Evolutionary conservation across 2,329 filamentous ascomycete species (phyloP).

Genomic region (Ascochyta lentis): DNA sequence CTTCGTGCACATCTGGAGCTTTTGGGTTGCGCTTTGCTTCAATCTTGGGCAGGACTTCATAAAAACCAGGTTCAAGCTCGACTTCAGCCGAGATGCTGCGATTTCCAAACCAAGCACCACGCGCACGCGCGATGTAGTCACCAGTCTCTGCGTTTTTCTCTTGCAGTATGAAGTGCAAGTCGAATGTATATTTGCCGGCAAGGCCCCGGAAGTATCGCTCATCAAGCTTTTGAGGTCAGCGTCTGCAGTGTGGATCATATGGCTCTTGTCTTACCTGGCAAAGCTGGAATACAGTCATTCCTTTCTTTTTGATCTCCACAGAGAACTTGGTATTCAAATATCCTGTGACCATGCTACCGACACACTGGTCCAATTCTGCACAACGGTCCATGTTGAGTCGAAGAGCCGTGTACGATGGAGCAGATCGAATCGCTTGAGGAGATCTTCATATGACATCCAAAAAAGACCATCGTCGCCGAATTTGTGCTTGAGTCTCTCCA

Average conservation of each 20-base stretch:
- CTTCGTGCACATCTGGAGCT: conserved; percentile 65
- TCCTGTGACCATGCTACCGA: conserved; percentile 65
- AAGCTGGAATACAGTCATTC: conserved; percentile 64
- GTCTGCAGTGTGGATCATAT: conserved; percentile 22
- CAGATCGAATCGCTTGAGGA: conserved; percentile 62
- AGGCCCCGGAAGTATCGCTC: conserved; percentile 65
- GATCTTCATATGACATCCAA: conserved; percentile 66
- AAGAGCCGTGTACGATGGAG: conserved; percentile 68
- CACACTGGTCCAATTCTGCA: conserved; percentile 65
- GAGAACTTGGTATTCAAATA: conserved; percentile 67
- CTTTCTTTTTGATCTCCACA: conserved; percentile 59
- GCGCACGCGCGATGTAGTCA: conserved; percentile 61
- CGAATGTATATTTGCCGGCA: conserved; percentile 62
- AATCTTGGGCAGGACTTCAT: conserved; percentile 76
- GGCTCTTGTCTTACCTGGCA: conserved; percentile 60
- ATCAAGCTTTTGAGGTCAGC: conserved; percentile 58
- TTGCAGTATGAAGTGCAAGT: conserved; percentile 65
- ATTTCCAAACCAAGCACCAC: conserved; percentile 63
- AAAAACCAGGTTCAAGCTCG: conserved; percentile 73
- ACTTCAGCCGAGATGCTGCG: conserved; percentile 80
- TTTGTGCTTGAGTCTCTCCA: conserved; percentile 71
- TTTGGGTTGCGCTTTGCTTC: conserved; percentile 63
- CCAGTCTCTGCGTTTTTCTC: conserved; percentile 56
- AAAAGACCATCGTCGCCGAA: conserved; percentile 78
- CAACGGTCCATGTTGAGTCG: conserved; percentile 64